phyloP scores from a whole-genome alignment of 139 green algal species.

The Micromonas pusilla region DNA sequence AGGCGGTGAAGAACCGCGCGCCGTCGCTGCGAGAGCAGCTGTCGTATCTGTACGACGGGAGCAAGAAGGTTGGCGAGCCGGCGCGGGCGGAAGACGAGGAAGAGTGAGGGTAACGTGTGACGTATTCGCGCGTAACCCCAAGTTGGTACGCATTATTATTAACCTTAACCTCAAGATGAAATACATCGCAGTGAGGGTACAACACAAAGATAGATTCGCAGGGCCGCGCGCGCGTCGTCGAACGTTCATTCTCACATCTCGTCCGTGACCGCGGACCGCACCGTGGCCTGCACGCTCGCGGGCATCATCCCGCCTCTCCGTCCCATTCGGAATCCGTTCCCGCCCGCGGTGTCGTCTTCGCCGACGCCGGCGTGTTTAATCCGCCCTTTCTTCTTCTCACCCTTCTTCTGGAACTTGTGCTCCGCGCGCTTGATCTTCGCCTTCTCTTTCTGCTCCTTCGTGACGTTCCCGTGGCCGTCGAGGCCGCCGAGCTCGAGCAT shows the following conservation, averaged over 20 bases:
- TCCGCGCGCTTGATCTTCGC: conserved; percentile 11
- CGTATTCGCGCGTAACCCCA: too few species aligned
- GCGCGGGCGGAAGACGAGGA: too few species aligned
- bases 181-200: too few species aligned
- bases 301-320: conserved; percentile 19
- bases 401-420: conserved; percentile 34
- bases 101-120: too few species aligned
- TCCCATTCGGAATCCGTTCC: conserved; percentile 10
- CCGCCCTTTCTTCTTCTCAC: conserved; percentile 12
- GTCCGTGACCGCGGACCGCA: neutral
- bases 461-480: neutral
- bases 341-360: neutral
- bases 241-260: neutral
- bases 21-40: too few species aligned
- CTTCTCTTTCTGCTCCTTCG: neutral
- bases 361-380: neutral
- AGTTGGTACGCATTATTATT: too few species aligned
- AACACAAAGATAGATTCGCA: too few species aligned
- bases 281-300: neutral
- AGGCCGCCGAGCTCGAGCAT: neutral
- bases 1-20: too few species aligned
- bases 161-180: too few species aligned
- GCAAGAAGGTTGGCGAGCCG: too few species aligned
- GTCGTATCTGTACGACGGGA: too few species aligned
- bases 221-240: too few species aligned